phyloP scores from a whole-genome alignment of 495 filamentous ascomycete species.

The Geopyxis carbonaria region DNA sequence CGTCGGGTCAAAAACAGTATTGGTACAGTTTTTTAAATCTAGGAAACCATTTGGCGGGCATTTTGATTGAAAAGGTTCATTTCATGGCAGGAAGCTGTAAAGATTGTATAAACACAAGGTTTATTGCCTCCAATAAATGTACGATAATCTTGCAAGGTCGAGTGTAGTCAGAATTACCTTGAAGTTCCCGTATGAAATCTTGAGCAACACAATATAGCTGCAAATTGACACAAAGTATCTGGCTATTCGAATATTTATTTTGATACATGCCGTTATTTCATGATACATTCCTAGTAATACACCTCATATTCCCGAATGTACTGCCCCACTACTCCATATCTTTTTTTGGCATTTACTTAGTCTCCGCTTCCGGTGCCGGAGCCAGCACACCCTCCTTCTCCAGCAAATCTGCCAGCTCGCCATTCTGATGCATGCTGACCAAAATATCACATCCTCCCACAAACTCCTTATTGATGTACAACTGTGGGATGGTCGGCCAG shows the following conservation, averaged over 20 bases:
- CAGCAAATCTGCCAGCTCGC: constrained; percentile 75
- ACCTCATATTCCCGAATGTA: neutral
- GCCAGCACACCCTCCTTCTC: constrained; percentile 77
- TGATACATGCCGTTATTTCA: too few relatives aligned
- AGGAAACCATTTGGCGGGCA: too few relatives aligned
- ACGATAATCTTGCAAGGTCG: too few relatives aligned
- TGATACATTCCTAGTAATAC: neutral
- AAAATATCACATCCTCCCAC: constrained; percentile 94
- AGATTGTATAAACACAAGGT: too few relatives aligned
- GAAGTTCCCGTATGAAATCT: too few relatives aligned
- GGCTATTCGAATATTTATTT: neutral
- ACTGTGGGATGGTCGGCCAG: constrained; percentile 95
- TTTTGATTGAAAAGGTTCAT: too few relatives aligned
- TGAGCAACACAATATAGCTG: neutral
- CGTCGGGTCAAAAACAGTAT: too few relatives aligned
- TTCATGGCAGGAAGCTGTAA: too few relatives aligned
- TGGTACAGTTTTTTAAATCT: too few relatives aligned
- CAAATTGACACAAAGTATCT: neutral
- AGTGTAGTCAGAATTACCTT: neutral
- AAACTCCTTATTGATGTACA: constrained; percentile 91
- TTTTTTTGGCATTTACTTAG: constrained; percentile 2
- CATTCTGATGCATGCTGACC: constrained; percentile 93
- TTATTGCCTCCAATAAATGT: too few relatives aligned
- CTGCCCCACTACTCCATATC: neutral
- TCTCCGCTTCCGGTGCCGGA: constrained; percentile 29